Conservation (phyloP, 2,329 filamentous ascomycete genomes). For the Microcyclospora tardicrescens region DNA sequence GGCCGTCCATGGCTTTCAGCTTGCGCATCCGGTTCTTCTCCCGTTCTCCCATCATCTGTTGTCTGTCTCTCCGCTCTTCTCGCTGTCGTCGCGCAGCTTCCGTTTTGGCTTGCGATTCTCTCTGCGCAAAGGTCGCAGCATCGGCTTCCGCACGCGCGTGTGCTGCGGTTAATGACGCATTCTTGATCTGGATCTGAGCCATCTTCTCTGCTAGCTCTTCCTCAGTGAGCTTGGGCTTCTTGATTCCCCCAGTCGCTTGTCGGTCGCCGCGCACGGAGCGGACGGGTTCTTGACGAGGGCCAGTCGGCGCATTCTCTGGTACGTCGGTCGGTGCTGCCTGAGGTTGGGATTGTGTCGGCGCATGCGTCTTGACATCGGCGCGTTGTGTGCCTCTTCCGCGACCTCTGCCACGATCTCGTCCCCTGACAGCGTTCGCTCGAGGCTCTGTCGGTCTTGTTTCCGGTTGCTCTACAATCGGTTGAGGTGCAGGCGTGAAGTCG, state of each 20-base stretch:
- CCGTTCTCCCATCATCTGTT: conserved; percentile 49
- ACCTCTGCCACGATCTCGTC: conserved; percentile 1
- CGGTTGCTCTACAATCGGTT: conserved; percentile 25
- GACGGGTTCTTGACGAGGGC: conserved; percentile 7
- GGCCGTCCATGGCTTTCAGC: conserved; percentile 42
- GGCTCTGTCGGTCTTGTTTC: not conserved
- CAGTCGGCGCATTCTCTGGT: conserved; percentile 13
- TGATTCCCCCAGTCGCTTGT: conserved; percentile 22
- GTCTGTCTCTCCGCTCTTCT: conserved; percentile 38
- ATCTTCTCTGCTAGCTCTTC: conserved; percentile 49
- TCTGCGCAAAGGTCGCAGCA: conserved; percentile 48
- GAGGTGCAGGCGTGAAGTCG: conserved; percentile 35
- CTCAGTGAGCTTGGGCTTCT: conserved; percentile 49
- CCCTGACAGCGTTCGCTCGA: not conserved
- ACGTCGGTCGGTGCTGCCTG: conserved; percentile 6
- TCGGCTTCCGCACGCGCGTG: conserved; percentile 57
- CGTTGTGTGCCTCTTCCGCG: not conserved
- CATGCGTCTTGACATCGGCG: not conserved
- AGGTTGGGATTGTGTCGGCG: conserved; percentile 1
- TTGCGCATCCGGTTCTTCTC: conserved; percentile 49
- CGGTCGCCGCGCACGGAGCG: conserved; percentile 23
- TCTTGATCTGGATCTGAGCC: conserved; percentile 48
- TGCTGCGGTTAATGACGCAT: conserved; percentile 45
- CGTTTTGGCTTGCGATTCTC: conserved; percentile 46
- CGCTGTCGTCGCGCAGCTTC: conserved; percentile 34